A percentile compares a stretch with the other conserved stretches of the same genome.
These are phyloP conservation scores for Pyrenophora seminiperda DNA, from an alignment of 2,329 filamentous ascomycete genomes.

Conservation along the genomic window DNA sequence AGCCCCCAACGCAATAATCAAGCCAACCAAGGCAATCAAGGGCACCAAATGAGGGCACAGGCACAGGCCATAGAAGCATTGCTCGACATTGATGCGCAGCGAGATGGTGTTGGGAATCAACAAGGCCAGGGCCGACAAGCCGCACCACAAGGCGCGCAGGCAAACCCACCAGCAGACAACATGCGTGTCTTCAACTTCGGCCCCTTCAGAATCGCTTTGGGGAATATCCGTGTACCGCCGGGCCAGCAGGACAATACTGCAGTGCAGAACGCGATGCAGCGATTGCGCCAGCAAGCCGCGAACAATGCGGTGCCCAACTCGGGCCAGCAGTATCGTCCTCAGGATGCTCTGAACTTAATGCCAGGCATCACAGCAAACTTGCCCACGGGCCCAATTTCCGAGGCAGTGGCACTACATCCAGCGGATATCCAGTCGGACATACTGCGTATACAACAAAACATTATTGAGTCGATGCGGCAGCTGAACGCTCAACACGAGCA, in stretches of 20 bases:
- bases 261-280: constrained; percentile 30
- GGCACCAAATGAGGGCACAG: constrained; percentile 23
- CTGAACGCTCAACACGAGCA: constrained; percentile 43
- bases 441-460: constrained; percentile 45
- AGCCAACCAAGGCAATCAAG: constrained; percentile 31
- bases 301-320: constrained; percentile 32
- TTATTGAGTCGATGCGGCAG: constrained; percentile 43
- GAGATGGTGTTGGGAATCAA: constrained; percentile 25
- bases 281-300: constrained; percentile 31
- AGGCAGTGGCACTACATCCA: constrained; percentile 35
- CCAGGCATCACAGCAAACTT: constrained; percentile 14
- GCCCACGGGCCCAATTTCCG: constrained; percentile 22
- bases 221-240: constrained; percentile 40
- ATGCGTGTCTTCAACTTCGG: constrained; percentile 47
- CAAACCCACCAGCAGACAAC: constrained; percentile 34
- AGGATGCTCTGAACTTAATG: constrained; percentile 14
- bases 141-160: constrained; percentile 27
- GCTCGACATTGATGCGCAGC: constrained; percentile 25
- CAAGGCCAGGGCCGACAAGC: constrained; percentile 20
- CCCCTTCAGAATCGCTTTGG: constrained; percentile 42
- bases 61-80: constrained; percentile 26
- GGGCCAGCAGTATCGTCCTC: constrained; percentile 24
- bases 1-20: constrained; percentile 36
- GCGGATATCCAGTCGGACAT: constrained; percentile 45
- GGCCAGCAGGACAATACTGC: constrained; percentile 33